Percentiles rank a stretch among this genome's conserved stretches.
phyloP scores from a whole-genome alignment of 352 stramenopile species.

The Phytopythium aichiense region DNA sequence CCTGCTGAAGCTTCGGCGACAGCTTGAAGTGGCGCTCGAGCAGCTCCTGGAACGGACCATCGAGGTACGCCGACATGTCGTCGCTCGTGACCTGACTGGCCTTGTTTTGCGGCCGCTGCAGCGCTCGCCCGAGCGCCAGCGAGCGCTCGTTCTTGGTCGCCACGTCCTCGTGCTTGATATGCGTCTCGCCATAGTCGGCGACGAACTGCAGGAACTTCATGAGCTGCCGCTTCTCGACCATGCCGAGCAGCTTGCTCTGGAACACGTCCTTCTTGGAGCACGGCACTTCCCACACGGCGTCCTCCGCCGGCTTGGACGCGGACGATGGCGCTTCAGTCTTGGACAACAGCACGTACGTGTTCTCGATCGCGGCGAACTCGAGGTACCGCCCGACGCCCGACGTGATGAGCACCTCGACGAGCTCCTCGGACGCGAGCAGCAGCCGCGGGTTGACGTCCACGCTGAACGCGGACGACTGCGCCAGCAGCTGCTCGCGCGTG shows the following conservation, averaged over 20 bases:
- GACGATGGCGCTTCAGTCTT: neutral
- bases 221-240: slow-evolving; percentile 85
- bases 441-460: slow-evolving; percentile 81
- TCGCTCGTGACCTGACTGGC: slow-evolving; percentile 31
- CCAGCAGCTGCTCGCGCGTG: slow-evolving; percentile 28
- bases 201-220: slow-evolving; percentile 92
- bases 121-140: slow-evolving; percentile 65
- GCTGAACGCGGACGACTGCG: slow-evolving; percentile 57
- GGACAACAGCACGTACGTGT: slow-evolving; percentile 68
- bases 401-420: slow-evolving; percentile 81
- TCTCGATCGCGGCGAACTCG: slow-evolving; percentile 85
- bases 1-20: slow-evolving; percentile 67
- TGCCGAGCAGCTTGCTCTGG: slow-evolving; percentile 74
- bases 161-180: slow-evolving; percentile 70
- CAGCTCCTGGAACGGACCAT: slow-evolving; percentile 67
- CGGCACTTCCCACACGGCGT: slow-evolving; percentile 74
- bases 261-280: slow-evolving; percentile 91
- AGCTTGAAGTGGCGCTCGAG: slow-evolving; percentile 71
- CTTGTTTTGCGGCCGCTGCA: slow-evolving; percentile 88
- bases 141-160: slow-evolving; percentile 84
- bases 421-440: slow-evolving; percentile 68
- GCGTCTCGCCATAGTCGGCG: slow-evolving; percentile 77
- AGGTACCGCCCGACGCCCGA: slow-evolving; percentile 85
- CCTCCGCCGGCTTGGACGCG: slow-evolving; percentile 6
- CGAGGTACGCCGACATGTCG: slow-evolving; percentile 34